These are phyloP conservation scores for Edaphochlamys debaryana DNA, from an alignment of 139 green algal species.

Conservation along the genomic window DNA sequence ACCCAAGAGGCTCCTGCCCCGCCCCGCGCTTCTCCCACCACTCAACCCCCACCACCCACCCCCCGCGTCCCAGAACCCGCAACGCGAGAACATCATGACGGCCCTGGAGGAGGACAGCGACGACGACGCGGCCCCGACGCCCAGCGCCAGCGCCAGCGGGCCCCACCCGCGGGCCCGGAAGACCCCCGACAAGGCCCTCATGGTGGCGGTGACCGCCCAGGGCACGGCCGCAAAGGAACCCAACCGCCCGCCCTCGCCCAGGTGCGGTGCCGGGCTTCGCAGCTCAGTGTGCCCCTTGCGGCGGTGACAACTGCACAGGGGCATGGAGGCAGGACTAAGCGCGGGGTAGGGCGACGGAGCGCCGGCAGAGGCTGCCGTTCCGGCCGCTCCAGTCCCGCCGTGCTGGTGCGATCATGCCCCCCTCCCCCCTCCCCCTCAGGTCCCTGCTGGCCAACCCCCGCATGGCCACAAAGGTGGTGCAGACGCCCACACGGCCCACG, in stretches of 20 bases:
- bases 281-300: not conserved
- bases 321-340: too few species aligned
- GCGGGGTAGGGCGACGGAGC: too few species aligned
- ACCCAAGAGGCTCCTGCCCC: too few species aligned
- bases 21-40: too few species aligned
- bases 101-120: conserved; percentile 29
- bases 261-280: not conserved
- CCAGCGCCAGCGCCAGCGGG: not conserved
- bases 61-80: too few species aligned
- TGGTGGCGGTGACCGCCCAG: not conserved
- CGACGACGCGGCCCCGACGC: not conserved
- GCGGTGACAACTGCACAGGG: too few species aligned
- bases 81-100: conserved; percentile 23
- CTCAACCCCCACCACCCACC: too few species aligned
- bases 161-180: not conserved
- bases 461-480: conserved; percentile 30
- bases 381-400: too few species aligned
- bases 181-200: not conserved
- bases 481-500: not conserved
- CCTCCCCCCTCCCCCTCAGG: too few species aligned
- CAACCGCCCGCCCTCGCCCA: not conserved
- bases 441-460: conserved; percentile 40
- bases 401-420: too few species aligned
- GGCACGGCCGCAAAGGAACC: too few species aligned
- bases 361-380: too few species aligned